Percentiles rank a stretch among this genome's conserved stretches.
phyloP scores from a whole-genome alignment of 1,284 basidiomycete genomes.

The Filobasidium uniguttulatum region DNA sequence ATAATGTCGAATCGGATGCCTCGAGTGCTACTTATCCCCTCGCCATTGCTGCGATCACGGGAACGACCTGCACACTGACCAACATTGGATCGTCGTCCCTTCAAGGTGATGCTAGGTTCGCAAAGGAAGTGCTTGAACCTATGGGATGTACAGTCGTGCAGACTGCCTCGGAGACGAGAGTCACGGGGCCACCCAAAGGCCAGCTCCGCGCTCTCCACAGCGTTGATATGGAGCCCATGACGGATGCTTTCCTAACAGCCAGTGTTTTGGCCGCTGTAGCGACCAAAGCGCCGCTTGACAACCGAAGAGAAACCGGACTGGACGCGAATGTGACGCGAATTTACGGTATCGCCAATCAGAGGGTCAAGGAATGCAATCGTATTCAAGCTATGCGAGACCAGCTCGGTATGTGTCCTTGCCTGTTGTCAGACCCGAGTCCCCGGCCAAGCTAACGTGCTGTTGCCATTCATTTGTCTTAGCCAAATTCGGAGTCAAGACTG shows the following conservation, averaged over 20 bases:
- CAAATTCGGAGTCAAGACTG: constrained; percentile 87
- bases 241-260: constrained; percentile 95
- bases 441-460: too few relatives aligned
- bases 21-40: constrained; percentile 94
- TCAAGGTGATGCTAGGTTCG: constrained; percentile 93
- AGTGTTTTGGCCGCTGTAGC: constrained; percentile 82
- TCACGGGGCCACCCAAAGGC: constrained; percentile 72
- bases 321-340: constrained; percentile 56
- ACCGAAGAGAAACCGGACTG: constrained; percentile 28
- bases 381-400: constrained; percentile 95
- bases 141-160: constrained; percentile 92
- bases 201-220: constrained; percentile 67
- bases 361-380: constrained; percentile 96
- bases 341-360: constrained; percentile 90
- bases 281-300: constrained; percentile 40
- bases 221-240: constrained; percentile 99
- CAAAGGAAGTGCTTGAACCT: constrained; percentile 76
- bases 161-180: constrained; percentile 78
- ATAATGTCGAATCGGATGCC: constrained; percentile 91
- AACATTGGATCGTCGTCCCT: constrained; percentile 84
- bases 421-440: background rate
- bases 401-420: constrained; percentile 47
- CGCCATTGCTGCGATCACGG: constrained; percentile 90
- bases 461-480: constrained; percentile 40
- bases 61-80: constrained; percentile 79